Base-by-base conservation (phyloP, 2,329 filamentous ascomycete species). In the Diaporthe velutina region DNA sequence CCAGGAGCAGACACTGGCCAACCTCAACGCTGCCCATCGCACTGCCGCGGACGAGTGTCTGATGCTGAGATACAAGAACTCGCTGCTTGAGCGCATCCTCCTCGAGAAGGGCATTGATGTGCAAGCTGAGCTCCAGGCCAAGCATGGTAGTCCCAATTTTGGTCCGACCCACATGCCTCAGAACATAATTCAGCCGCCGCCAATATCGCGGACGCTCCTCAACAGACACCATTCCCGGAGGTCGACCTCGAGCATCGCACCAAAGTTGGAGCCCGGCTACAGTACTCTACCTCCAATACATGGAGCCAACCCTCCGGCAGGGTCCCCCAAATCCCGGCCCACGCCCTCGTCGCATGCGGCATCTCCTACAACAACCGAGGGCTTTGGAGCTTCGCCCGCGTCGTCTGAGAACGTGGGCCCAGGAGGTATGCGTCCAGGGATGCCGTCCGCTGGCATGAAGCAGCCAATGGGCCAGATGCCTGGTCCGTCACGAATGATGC, bases 41-140 rank as follows among this genome's bases (percentile, higher is more conserved):
- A 96, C 92, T 81, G 97, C 97, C 74, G 95, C 96, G 74, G 97
- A 98, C 84, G 97, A 98, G 85, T 98, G 97, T 83, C 86, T 98
- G 81, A 98, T 99, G 97, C 89, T 99, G 80, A 93, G 97, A 75
- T 99, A 98, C 85, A 98, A 98, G 88, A 99, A 98, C 84, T 98
- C 97, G 54, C 88, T 98, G 66, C 90, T 99, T 48, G 97, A 99
- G 86, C 92, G 97, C 75, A 98, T 99, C 81, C 90, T 99, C 71
- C 90, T 99, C 50, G 97, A 99, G 86, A 98, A 98, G 89, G 96
- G 95, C 80, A 98, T 98, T 84, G 96, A 99, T 88, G 97, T 99
- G 66, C 95, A 98, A 86, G 94, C 96, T 77, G 97, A 98, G 86
- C 90, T 99, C 80, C 94, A 94, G 77, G 93, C 96, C 82, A 98